These are phyloP conservation scores for Chaetomium tenue DNA, from an alignment of 495 filamentous ascomycete species.

Conservation along the genomic window DNA sequence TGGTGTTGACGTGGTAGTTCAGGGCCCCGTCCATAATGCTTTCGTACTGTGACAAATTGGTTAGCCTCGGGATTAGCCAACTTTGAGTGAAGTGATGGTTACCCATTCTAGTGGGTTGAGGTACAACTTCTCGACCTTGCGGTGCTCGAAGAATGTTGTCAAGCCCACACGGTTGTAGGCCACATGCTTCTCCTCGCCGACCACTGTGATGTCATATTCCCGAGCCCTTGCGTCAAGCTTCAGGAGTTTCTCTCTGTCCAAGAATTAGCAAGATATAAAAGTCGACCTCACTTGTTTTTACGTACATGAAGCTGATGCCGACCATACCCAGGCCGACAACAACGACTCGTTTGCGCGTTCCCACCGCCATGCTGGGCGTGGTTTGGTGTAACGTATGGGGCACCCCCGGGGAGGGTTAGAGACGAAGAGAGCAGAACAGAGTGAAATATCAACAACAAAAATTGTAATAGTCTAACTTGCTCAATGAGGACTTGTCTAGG, in stretches of 20 bases:
- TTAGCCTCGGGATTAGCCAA: not conserved
- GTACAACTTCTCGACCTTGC: conserved; percentile 86
- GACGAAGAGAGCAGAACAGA: not conserved
- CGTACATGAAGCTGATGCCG: conserved; percentile 88
- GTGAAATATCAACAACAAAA: not conserved
- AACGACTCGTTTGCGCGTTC: conserved; percentile 67
- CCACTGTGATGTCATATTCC: conserved; percentile 83
- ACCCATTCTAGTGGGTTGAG: conserved; percentile 91
- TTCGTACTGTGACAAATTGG: conserved; percentile 33
- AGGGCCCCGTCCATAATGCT: conserved; percentile 61
- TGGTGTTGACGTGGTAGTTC: conserved; percentile 80
- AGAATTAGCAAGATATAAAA: not conserved
- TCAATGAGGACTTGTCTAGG: not conserved
- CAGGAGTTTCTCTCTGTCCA: conserved; percentile 72
- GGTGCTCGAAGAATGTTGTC: conserved; percentile 88
- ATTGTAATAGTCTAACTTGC: not conserved
- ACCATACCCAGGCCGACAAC: conserved; percentile 96
- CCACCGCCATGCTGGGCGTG: conserved; percentile 35
- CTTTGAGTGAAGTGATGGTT: conserved; percentile 27
- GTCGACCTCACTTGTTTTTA: not conserved
- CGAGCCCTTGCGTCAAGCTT: conserved; percentile 75
- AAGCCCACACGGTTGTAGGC: conserved; percentile 97
- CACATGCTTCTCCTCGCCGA: conserved; percentile 88
- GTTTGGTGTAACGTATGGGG: not conserved
- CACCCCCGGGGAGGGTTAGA: not conserved